Percentiles rank a stretch among this genome's conserved stretches.
Conservation (phyloP, 306 rosid species). For the Prinsepia uniflora region DNA sequence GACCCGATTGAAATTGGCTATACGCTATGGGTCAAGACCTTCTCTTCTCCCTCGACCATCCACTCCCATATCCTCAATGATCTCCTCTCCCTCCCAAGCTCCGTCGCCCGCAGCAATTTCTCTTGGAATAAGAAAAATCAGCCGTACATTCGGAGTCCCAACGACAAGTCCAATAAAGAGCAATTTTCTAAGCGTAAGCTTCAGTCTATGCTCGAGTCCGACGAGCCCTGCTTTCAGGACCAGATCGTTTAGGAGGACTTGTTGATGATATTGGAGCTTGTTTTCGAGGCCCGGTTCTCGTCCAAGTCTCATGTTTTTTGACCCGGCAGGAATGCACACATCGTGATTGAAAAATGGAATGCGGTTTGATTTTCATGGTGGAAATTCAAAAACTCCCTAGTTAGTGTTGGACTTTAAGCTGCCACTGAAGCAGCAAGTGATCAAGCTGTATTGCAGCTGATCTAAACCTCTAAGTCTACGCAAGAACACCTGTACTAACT, state of each 20-base stretch:
- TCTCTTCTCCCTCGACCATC: conserved; percentile 54
- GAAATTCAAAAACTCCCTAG: too few species aligned
- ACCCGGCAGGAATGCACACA: conserved; percentile 78
- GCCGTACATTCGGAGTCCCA: conserved; percentile 48
- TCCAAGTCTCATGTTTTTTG: conserved; percentile 77
- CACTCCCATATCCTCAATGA: conserved; percentile 64
- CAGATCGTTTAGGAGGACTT: conserved; percentile 79
- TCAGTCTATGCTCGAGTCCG: conserved; percentile 49
- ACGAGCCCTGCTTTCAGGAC: conserved; percentile 73
- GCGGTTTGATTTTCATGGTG: too few species aligned
- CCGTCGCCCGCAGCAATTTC: conserved; percentile 55
- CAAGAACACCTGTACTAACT: too few species aligned
- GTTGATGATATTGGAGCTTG: conserved; percentile 65
- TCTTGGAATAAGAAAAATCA: conserved; percentile 49
- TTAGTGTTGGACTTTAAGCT: too few species aligned
- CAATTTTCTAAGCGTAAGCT: conserved; percentile 61
- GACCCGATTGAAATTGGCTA: conserved; percentile 76
- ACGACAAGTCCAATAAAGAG: conserved; percentile 35
- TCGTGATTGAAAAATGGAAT: too few species aligned
- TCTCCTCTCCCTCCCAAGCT: conserved; percentile 72
- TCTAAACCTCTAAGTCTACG: too few species aligned
- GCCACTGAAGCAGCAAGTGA: too few species aligned
- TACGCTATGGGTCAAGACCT: conserved; percentile 73
- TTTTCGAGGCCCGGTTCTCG: conserved; percentile 78
- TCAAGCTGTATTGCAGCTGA: too few species aligned